A percentile compares a stretch with the other conserved stretches of the same genome.
phyloP scores from a whole-genome alignment of 768 basidiomycete genomes.

The Lactifluus hygrophoroides region DNA sequence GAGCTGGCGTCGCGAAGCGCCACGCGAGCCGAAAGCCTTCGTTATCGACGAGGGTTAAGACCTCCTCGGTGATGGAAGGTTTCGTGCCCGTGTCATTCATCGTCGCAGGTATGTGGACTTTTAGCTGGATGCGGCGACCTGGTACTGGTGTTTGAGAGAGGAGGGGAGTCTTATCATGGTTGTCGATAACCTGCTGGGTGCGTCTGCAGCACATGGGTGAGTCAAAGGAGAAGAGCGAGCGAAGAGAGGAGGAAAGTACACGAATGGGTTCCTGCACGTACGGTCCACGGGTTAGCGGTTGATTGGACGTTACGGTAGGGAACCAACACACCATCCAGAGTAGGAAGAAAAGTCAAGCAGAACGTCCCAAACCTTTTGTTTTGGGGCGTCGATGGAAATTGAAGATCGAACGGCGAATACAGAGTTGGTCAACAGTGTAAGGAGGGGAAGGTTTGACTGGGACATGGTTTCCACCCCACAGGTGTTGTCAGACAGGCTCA shows the following conservation, averaged over 20 bases:
- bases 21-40: slow-evolving; percentile 7
- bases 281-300: neutral
- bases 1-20: slow-evolving; percentile 5
- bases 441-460: no score
- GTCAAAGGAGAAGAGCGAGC: no score
- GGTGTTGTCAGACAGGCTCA: no score
- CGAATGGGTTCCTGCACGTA: slow-evolving; percentile 2
- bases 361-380: slow-evolving; percentile 1
- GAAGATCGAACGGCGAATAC: slow-evolving; percentile 6
- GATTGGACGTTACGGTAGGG: neutral
- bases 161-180: neutral
- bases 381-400: neutral
- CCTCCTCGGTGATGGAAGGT: neutral
- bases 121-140: neutral
- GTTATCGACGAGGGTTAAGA: no score
- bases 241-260: no score
- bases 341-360: slow-evolving; percentile 8
- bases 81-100: neutral
- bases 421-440: no score
- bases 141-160: neutral
- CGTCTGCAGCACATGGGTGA: neutral
- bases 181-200: neutral
- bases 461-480: no score
- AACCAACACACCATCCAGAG: neutral
- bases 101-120: neutral